Evolutionary conservation across 495 filamentous ascomycete species (phyloP).

Genomic region (Aspergillus coremiiformis): DNA sequence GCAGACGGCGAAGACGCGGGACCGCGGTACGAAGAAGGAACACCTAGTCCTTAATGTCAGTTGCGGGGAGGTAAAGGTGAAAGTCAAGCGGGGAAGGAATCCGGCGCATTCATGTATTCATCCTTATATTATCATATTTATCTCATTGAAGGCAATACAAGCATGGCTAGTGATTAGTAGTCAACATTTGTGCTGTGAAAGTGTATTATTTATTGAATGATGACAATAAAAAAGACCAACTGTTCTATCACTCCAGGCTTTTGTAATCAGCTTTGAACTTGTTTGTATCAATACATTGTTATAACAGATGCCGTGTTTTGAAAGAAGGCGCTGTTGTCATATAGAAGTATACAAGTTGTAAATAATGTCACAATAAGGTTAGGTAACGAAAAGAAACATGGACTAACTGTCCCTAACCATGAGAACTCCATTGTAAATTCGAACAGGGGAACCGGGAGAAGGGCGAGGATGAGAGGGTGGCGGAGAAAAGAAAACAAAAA

Average conservation of each 20-base stretch:
- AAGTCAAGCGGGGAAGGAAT: not conserved
- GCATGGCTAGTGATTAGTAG: slow-evolving; percentile 7
- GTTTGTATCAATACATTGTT: not conserved
- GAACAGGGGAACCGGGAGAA: slow-evolving; percentile 16
- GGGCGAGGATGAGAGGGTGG: not conserved
- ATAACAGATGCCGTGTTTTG: not conserved
- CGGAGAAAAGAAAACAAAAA: slow-evolving; percentile 4
- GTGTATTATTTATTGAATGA: slow-evolving; percentile 6
- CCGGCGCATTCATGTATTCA: not conserved
- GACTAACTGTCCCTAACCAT: too few relatives aligned
- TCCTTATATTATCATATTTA: slow-evolving; percentile 2
- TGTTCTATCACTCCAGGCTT: not conserved
- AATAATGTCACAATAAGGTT: not conserved
- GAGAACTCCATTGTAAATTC: too few relatives aligned
- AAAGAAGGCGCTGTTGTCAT: not conserved
- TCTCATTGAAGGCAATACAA: slow-evolving; percentile 4
- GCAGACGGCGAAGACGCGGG: slow-evolving; percentile 51
- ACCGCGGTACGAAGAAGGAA: slow-evolving; percentile 50
- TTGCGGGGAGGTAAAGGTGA: not conserved
- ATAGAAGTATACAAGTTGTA: not conserved
- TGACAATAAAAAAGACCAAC: not conserved
- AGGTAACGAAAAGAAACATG: slow-evolving; percentile 10
- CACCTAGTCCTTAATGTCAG: slow-evolving; percentile 37
- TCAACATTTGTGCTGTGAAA: not conserved
- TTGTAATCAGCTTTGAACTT: not conserved